A percentile compares a stretch with the other conserved stretches of the same genome.
Conservation (phyloP, 2,329 filamentous ascomycete species). For the Cyphellophora europaea region DNA sequence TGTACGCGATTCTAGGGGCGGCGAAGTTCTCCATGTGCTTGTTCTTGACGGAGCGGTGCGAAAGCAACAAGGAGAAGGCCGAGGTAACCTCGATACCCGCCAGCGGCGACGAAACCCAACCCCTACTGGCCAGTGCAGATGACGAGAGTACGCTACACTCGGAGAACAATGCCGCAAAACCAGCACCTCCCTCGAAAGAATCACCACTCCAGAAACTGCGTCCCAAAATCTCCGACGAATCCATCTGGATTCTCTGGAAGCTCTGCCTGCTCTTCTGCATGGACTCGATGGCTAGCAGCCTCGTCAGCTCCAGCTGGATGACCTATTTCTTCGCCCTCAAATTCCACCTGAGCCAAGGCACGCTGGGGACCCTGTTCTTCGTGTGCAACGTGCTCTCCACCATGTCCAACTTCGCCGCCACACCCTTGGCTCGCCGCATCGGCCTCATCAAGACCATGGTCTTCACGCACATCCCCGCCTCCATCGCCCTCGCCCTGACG, state of each 20-base stretch:
- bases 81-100: conserved; percentile 17
- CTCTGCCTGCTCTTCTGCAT: conserved; percentile 60
- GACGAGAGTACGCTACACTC: too few relatives aligned
- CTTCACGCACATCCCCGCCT: conserved; percentile 62
- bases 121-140: conserved; percentile 1
- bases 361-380: conserved; percentile 45
- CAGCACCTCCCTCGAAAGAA: neutral
- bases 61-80: conserved; percentile 29
- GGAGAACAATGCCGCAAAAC: neutral
- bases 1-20: conserved; percentile 48
- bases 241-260: conserved; percentile 45
- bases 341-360: conserved; percentile 42
- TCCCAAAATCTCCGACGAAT: conserved; percentile 25
- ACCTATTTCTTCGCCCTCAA: conserved; percentile 50
- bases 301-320: conserved; percentile 49
- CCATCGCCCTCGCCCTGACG: conserved; percentile 56
- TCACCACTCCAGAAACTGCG: neutral
- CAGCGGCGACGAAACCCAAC: conserved; percentile 1
- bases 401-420: conserved; percentile 41
- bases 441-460: conserved; percentile 59
- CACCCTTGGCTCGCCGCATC: conserved; percentile 56
- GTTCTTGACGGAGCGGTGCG: conserved; percentile 38
- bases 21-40: conserved; percentile 48
- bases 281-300: conserved; percentile 61
- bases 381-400: conserved; percentile 34